A percentile compares a stretch with the other conserved stretches of the same genome.
Conservation (phyloP, 208 protist genomes). For the Leishmania lainsoni region DNA sequence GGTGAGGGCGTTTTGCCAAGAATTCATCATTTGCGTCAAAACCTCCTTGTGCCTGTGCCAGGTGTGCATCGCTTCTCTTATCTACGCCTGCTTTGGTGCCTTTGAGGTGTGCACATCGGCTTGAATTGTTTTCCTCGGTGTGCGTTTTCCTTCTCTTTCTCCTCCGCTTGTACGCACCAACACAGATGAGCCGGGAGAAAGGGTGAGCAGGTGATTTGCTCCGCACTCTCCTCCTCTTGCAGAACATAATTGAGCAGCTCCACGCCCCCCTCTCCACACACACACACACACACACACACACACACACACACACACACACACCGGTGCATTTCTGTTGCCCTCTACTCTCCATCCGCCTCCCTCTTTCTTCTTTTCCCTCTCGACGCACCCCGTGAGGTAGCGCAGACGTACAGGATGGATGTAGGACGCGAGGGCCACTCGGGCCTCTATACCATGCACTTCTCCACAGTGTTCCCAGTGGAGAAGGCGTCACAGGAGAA, state of each 20-base stretch:
- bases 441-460: slow-evolving; percentile 85
- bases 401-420: slow-evolving; percentile 36
- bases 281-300: background rate
- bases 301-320: background rate
- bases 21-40: background rate
- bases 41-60: background rate
- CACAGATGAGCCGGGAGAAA: background rate
- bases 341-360: background rate
- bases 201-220: background rate
- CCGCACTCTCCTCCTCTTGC: background rate
- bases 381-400: background rate
- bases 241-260: background rate
- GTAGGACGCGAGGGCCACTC: slow-evolving; percentile 64
- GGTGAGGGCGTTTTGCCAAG: background rate
- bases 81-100: background rate
- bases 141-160: background rate
- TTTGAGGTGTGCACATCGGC: background rate
- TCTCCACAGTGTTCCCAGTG: slow-evolving; percentile 63
- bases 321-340: background rate
- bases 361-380: background rate
- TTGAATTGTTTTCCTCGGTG: background rate
- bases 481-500: slow-evolving; percentile 31
- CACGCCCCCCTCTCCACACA: background rate
- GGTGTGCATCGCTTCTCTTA: background rate
- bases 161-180: background rate